A percentile compares a stretch with the other conserved stretches of the same genome.
Evolutionary conservation across 345 rosid genomes (phyloP).

Genomic region (Laguncularia racemosa): DNA sequence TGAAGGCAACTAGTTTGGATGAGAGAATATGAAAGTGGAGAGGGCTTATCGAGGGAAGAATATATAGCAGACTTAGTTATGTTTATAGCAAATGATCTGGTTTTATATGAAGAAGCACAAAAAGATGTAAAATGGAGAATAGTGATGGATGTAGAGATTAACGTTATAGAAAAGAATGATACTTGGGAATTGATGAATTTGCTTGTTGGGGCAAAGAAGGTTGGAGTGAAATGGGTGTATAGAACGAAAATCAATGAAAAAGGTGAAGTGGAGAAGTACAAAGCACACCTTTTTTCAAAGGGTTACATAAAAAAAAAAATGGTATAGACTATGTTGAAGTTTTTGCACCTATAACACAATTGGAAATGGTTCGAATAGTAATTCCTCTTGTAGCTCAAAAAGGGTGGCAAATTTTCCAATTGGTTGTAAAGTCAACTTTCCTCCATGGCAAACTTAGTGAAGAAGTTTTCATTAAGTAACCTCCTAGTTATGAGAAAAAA

Average conservation of each 20-base stretch:
- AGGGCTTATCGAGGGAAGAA: background rate
- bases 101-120: background rate
- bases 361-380: background rate
- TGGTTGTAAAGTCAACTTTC: constrained; percentile 3
- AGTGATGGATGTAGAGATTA: background rate
- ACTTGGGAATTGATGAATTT: background rate
- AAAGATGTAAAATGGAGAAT: background rate
- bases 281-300: background rate
- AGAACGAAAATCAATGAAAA: background rate
- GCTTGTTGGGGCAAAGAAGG: background rate
- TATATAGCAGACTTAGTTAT: background rate
- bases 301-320: background rate
- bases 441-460: background rate
- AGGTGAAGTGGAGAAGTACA: background rate
- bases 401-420: background rate
- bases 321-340: background rate
- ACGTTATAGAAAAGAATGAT: background rate
- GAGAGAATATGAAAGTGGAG: background rate
- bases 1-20: no score
- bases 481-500: background rate
- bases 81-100: background rate
- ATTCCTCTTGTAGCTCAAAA: background rate
- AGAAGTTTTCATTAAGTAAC: background rate
- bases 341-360: background rate
- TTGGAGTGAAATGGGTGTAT: constrained; percentile 1